Percentiles rank a stretch among this genome's conserved stretches.
phyloP scores from a whole-genome alignment of 768 basidiomycete species.

The Mycena chlorophos region DNA sequence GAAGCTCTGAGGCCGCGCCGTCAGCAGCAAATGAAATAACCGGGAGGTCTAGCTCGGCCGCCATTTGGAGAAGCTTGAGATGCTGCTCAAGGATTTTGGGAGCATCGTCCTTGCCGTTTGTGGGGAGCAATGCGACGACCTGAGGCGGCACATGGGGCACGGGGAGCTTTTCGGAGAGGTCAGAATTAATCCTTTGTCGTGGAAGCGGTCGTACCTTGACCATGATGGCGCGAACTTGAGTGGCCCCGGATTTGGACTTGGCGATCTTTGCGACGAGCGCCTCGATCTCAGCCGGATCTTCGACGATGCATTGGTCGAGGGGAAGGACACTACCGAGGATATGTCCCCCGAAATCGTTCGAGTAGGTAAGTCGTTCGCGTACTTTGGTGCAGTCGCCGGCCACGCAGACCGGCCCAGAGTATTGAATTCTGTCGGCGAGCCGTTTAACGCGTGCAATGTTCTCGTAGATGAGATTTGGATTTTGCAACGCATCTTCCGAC shows the following conservation, averaged over 20 bases:
- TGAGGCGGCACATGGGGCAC: constrained; percentile 24
- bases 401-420: constrained; percentile 27
- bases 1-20: too few species aligned
- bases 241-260: constrained; percentile 23
- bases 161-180: constrained; percentile 18
- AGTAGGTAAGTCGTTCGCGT: constrained; percentile 25
- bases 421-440: constrained; percentile 19
- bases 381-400: constrained; percentile 33
- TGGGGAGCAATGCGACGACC: constrained; percentile 28
- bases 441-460: constrained; percentile 30
- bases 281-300: constrained; percentile 27
- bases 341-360: constrained; percentile 28
- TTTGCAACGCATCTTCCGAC: constrained; percentile 25
- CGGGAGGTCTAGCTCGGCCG: constrained; percentile 14
- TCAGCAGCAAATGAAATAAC: constrained; percentile 23
- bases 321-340: constrained; percentile 26
- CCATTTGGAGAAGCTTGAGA: constrained; percentile 24
- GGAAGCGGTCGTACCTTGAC: constrained; percentile 22
- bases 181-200: neutral
- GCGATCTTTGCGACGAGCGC: constrained; percentile 21
- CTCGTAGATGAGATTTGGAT: constrained; percentile 28
- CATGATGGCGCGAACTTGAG: constrained; percentile 29
- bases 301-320: constrained; percentile 24
- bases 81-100: constrained; percentile 24
- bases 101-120: constrained; percentile 27